A percentile compares a stretch with the other conserved stretches of the same genome.
Conservation (phyloP, 768 basidiomycete genomes). For the Macrolepiota fuliginosa region DNA sequence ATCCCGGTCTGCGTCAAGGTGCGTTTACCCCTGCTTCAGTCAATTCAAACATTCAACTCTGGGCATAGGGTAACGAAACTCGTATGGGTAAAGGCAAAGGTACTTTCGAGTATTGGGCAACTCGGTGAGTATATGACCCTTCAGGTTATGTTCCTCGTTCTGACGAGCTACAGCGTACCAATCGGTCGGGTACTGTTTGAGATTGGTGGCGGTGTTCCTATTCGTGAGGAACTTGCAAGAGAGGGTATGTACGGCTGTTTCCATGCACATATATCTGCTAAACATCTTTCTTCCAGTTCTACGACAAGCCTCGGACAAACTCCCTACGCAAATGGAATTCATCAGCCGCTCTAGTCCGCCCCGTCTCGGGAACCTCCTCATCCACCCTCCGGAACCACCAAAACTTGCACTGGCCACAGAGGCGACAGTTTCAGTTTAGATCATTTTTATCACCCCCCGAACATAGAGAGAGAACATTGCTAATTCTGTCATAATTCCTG, state of each 20-base stretch:
- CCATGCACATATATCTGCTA: background rate
- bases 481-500: background rate
- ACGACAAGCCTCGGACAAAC: slow-evolving; percentile 81
- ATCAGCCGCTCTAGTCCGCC: slow-evolving; percentile 68
- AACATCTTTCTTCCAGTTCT: slow-evolving; percentile 53
- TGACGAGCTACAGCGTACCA: slow-evolving; percentile 57
- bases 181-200: slow-evolving; percentile 92
- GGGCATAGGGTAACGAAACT: slow-evolving; percentile 85
- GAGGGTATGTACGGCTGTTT: slow-evolving; percentile 57
- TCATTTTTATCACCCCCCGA: background rate
- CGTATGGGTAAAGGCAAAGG: slow-evolving; percentile 99
- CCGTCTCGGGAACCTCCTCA: slow-evolving; percentile 65
- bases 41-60: background rate
- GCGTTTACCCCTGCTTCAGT: slow-evolving; percentile 15
- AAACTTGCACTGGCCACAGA: slow-evolving; percentile 15
- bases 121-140: slow-evolving; percentile 53
- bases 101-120: slow-evolving; percentile 96
- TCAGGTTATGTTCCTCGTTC: background rate
- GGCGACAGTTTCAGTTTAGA: slow-evolving; percentile 3
- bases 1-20: slow-evolving; percentile 98
- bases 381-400: slow-evolving; percentile 41
- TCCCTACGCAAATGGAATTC: slow-evolving; percentile 89
- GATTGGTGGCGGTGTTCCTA: slow-evolving; percentile 85
- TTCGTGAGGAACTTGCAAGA: slow-evolving; percentile 89
- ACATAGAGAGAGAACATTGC: background rate